Percentiles rank a stretch among this genome's conserved stretches.
phyloP scores from a whole-genome alignment of 768 basidiomycete species.

The Dioszegia hungarica region DNA sequence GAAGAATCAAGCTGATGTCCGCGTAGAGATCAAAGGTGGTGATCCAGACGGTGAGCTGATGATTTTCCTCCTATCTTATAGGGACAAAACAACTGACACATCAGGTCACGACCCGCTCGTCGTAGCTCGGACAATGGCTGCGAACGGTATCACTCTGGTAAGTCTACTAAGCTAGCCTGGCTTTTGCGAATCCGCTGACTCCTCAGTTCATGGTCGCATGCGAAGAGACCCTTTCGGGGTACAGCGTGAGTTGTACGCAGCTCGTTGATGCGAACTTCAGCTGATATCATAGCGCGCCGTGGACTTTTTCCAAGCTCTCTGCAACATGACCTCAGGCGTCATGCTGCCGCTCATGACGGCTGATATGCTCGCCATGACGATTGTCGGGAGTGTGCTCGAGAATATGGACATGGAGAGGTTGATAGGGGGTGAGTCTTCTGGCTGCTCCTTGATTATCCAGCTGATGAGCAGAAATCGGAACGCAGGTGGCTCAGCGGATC shows the following conservation, averaged over 20 bases:
- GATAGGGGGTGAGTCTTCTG: constrained; percentile 55
- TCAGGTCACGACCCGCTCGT: constrained; percentile 77
- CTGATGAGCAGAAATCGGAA: constrained; percentile 66
- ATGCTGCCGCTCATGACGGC: constrained; percentile 96
- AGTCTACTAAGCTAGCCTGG: constrained; percentile 37
- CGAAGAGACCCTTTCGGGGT: constrained; percentile 61
- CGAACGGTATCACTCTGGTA: constrained; percentile 82
- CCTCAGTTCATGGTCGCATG: constrained; percentile 95
- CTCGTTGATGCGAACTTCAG: not conserved
- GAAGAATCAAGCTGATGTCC: not conserved
- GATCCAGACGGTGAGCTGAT: constrained; percentile 67
- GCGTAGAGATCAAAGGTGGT: constrained; percentile 79
- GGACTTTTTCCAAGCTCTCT: constrained; percentile 91
- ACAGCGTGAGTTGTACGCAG: constrained; percentile 25
- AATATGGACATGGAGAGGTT: constrained; percentile 97
- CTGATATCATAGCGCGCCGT: constrained; percentile 32
- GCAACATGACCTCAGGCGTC: constrained; percentile 84
- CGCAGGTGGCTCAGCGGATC: constrained; percentile 86
- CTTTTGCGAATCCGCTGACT: not conserved
- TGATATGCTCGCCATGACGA: constrained; percentile 87
- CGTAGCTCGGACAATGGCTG: constrained; percentile 82
- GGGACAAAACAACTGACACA: constrained; percentile 1
- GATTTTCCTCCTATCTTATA: not conserved
- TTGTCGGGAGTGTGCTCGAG: constrained; percentile 88
- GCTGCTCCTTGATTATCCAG: not conserved